Percentiles rank a stretch among this genome's conserved stretches.
These are phyloP conservation scores for Xylaria bambusicola DNA, from an alignment of 495 filamentous ascomycete species.

Conservation along the genomic window DNA sequence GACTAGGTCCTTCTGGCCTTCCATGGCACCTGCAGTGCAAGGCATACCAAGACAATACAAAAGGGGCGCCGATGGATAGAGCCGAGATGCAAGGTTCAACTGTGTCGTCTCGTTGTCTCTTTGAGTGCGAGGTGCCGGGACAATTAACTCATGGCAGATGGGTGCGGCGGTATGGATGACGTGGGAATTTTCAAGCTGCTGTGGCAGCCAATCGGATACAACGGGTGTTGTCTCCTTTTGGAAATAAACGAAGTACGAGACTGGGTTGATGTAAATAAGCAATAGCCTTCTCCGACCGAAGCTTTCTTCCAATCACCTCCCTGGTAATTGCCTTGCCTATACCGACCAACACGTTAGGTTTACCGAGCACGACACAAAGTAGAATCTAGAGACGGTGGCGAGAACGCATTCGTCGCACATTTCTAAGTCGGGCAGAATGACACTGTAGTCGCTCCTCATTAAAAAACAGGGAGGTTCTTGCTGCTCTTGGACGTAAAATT, in stretches of 20 bases:
- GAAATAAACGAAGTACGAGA: constrained; percentile 10
- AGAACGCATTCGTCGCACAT: not conserved
- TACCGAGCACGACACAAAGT: not conserved
- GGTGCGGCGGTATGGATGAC: not conserved
- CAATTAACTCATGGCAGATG: not conserved
- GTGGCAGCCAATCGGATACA: not conserved
- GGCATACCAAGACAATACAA: not conserved
- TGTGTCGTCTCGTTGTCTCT: not conserved
- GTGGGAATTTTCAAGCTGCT: not conserved
- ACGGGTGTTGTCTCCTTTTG: not conserved
- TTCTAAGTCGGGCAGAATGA: not conserved
- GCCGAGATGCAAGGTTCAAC: not conserved
- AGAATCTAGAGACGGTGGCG: not conserved
- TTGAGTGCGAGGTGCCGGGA: not conserved
- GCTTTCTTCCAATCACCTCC: not conserved
- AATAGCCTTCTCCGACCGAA: not conserved
- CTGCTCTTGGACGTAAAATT: too few species aligned
- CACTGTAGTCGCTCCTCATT: too few species aligned
- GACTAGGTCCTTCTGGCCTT: not conserved
- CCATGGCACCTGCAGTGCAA: not conserved
- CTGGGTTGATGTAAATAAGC: not conserved
- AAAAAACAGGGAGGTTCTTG: too few species aligned
- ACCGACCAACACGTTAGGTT: not conserved
- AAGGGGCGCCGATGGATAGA: not conserved
- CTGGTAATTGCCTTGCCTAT: not conserved